Evolutionary conservation across 345 rosid species (phyloP).

Genomic region (Excoecaria cochinchinensis): DNA sequence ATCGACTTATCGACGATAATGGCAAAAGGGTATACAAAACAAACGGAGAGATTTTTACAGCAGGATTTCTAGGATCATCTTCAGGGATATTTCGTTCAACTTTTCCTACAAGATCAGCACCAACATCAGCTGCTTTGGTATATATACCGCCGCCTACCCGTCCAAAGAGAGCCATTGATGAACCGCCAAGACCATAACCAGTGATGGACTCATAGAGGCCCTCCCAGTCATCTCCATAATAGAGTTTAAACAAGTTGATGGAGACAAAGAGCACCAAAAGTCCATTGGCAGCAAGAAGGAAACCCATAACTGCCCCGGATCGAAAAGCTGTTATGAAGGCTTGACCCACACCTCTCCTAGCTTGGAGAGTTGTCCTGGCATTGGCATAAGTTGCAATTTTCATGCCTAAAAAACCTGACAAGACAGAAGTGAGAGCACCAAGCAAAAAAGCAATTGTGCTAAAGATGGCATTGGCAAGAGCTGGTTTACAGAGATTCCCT

Average conservation of each 20-base stretch:
- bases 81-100: constrained; percentile 65
- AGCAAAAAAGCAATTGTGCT: constrained; percentile 73
- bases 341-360: constrained; percentile 61
- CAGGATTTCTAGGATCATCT: constrained; percentile 71
- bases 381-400: constrained; percentile 71
- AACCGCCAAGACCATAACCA: constrained; percentile 65
- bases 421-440: constrained; percentile 61
- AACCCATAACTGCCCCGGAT: constrained; percentile 72
- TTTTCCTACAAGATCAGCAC: constrained; percentile 70
- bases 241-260: constrained; percentile 54
- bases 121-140: constrained; percentile 71
- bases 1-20: neutral
- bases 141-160: constrained; percentile 72
- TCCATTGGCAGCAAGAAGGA: constrained; percentile 71
- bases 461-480: constrained; percentile 57
- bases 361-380: constrained; percentile 69
- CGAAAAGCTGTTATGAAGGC: constrained; percentile 64
- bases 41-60: constrained; percentile 34
- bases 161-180: constrained; percentile 74
- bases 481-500: constrained; percentile 57
- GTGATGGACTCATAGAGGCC: constrained; percentile 73
- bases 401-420: constrained; percentile 73
- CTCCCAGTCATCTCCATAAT: constrained; percentile 75
- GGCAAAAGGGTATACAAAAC: neutral
- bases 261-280: constrained; percentile 57